Evolutionary conservation across 78 protist species (phyloP).

Genomic region (Dictyostelium intermedium): DNA sequence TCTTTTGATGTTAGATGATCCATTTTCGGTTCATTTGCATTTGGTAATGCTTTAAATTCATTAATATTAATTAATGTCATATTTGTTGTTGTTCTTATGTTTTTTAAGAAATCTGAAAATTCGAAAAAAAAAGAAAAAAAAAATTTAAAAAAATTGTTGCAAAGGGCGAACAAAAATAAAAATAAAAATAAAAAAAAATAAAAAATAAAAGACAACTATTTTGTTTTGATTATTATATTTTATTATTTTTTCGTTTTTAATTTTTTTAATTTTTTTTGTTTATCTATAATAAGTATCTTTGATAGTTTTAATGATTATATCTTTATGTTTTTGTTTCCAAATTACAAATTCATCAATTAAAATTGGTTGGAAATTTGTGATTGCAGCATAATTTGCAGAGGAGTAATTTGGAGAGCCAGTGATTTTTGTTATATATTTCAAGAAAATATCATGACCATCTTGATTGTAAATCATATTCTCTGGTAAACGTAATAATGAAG

Average conservation of each 20-base stretch:
- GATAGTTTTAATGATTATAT: slow-evolving; percentile 1
- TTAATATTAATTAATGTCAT: not conserved
- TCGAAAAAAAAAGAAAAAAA: not conserved
- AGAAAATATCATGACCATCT: slow-evolving; percentile 31
- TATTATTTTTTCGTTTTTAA: too few relatives aligned
- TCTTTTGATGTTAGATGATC: slow-evolving; percentile 58
- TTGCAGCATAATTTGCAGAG: not conserved
- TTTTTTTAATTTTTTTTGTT: not conserved
- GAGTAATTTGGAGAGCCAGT: not conserved
- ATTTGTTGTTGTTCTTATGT: not conserved
- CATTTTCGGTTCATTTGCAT: slow-evolving; percentile 61
- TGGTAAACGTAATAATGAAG: slow-evolving; percentile 4
- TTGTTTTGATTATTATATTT: not conserved
- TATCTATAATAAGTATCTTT: slow-evolving; percentile 23
- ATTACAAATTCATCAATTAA: slow-evolving; percentile 10
- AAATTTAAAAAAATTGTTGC: too few relatives aligned
- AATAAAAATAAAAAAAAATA: not conserved
- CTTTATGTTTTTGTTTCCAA: slow-evolving; percentile 38
- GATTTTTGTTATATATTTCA: not conserved
- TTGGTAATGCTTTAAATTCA: slow-evolving; percentile 1
- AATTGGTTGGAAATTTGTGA: not conserved
- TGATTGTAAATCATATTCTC: slow-evolving; percentile 30
- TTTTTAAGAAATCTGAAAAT: not conserved
- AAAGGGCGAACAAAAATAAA: too few relatives aligned
- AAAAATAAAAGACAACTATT: not conserved